These are phyloP conservation scores for Colletotrichum sp. DNA, from an alignment of 2,329 filamentous ascomycete genomes.

Conservation along the genomic window DNA sequence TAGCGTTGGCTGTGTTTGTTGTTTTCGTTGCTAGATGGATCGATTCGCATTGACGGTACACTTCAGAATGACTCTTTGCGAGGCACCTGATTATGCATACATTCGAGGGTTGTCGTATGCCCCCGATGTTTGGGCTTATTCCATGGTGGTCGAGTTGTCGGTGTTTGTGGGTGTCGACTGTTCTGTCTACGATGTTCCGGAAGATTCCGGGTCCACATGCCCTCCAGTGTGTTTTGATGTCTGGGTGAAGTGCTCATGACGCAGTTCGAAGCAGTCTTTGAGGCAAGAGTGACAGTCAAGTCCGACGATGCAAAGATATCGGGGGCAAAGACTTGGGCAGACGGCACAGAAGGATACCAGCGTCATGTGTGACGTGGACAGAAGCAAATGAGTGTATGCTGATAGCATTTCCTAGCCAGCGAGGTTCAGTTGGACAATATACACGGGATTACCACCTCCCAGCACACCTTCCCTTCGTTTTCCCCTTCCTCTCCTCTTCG, in stretches of 20 bases:
- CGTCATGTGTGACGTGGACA: background rate
- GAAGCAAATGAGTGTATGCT: background rate
- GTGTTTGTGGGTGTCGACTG: background rate
- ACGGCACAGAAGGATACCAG: background rate
- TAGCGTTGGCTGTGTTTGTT: background rate
- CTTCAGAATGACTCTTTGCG: background rate
- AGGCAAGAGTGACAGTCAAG: background rate
- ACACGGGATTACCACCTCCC: slow-evolving; percentile 37
- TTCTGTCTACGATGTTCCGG: background rate
- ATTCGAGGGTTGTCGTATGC: background rate
- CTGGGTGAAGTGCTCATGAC: background rate
- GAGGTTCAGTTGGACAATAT: slow-evolving; percentile 35
- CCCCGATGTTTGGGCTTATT: background rate
- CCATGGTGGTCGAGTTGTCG: background rate
- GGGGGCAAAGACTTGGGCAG: background rate
- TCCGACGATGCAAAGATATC: background rate
- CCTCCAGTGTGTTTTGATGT: background rate
- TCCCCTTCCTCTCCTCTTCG: background rate
- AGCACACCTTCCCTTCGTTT: slow-evolving; percentile 19
- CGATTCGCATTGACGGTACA: background rate
- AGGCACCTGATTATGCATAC: background rate
- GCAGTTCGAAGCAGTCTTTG: background rate
- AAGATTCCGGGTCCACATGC: background rate
- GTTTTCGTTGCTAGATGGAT: background rate
- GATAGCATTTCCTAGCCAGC: slow-evolving; percentile 19